Percentiles rank a stretch among this genome's conserved stretches.
Evolutionary conservation across 768 basidiomycete species (phyloP).

Genomic region (Leccinum arenicola): DNA sequence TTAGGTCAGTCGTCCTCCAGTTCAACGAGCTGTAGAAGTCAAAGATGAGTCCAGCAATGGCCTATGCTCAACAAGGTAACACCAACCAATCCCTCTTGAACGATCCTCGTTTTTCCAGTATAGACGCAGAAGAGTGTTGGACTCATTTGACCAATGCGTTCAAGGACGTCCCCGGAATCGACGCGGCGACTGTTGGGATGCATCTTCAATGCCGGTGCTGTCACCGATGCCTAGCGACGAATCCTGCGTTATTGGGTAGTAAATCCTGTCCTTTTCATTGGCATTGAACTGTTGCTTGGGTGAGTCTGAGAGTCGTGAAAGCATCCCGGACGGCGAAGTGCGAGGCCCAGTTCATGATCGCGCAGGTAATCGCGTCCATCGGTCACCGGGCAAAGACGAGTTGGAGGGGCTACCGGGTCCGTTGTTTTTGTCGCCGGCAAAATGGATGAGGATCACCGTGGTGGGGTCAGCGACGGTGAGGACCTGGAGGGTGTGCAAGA

Average conservation of each 20-base stretch:
- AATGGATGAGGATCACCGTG: constrained; percentile 27
- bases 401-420: constrained; percentile 27
- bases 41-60: too few species aligned
- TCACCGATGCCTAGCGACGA: constrained; percentile 77
- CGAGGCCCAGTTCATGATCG: constrained; percentile 60
- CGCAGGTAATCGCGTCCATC: constrained; percentile 26
- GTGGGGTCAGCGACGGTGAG: constrained; percentile 29
- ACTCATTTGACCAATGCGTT: too few species aligned
- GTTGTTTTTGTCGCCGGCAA: constrained; percentile 31
- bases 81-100: too few species aligned
- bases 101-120: too few species aligned
- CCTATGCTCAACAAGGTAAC: too few species aligned
- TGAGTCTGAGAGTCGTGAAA: constrained; percentile 26
- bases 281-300: constrained; percentile 9
- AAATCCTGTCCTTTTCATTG: constrained; percentile 36
- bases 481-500: constrained; percentile 21
- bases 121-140: too few species aligned
- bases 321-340: constrained; percentile 52
- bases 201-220: constrained; percentile 47
- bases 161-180: too few species aligned
- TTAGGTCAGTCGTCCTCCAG: too few species aligned
- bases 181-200: constrained; percentile 27
- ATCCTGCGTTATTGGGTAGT: constrained; percentile 66
- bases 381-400: constrained; percentile 9
- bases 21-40: too few species aligned